Evolutionary conservation across 306 rosid genomes (phyloP), one percentile per base, ranked within the genome.

Genomic region (Argentina anserina): DNA sequence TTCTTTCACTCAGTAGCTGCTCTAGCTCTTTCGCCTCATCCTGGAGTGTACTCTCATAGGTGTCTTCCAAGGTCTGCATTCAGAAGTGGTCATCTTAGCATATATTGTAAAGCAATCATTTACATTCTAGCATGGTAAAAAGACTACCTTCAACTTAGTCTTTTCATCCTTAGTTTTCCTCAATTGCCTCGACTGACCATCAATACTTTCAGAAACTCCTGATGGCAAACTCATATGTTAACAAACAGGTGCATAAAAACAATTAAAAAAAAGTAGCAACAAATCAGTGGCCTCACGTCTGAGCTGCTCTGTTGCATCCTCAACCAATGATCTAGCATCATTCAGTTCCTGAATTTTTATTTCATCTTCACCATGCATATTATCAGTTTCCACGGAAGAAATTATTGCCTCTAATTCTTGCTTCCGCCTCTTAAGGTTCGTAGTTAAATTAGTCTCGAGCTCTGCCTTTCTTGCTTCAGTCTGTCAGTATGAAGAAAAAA

Each of bases 1-100:
- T 89, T 70, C 89, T 86, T 83, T 85, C 89, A 83, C 95, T 86
- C 80, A 89, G 83, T 75, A 94, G 83, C 73, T 86, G 91, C 75
- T 94, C 98, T 53, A 94, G 80, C 84, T 91, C 92, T 83, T 91
- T 91, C 67, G 97, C 95, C 77, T 94, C 98, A 65, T 91, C 98
- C 87, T 88, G 96, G 80, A 94, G 96, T 69, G 89, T 83, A 71
- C 85, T 87, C 83, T 91, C 91, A 75, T 94, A 86, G 67, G 80
- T 86, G 15, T 89, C 96, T 85, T 91, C 98, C 85, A 84, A 84
- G 77, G 77, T 81, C 98, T 94, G 88, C 87, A 74, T 49, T 58
- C 73, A 85, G 46, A 80, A 65, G 55, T 70, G 21, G 65, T 78
- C 49, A 67, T 59, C 75, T 79, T 60, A 79, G 85, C 17, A 58